A percentile compares a stretch with the other conserved stretches of the same genome.
phyloP scores from a whole-genome alignment of 257 asterid genomes.

The Solanum commersonii region DNA sequence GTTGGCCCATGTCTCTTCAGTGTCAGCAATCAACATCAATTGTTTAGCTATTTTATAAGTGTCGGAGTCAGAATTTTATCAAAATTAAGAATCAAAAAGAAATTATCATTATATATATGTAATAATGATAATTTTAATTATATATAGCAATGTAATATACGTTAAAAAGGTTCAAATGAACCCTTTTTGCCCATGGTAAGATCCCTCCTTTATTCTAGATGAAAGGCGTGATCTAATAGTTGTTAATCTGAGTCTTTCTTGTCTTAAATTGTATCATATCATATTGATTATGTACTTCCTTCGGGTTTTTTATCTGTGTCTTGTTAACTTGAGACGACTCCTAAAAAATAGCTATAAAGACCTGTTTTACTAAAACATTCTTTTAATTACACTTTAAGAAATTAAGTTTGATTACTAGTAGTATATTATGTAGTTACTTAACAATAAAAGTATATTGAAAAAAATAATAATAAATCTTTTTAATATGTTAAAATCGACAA shows the following conservation, averaged over 20 bases:
- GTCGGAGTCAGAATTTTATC: not conserved
- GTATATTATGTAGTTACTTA: not conserved
- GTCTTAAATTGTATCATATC: not conserved
- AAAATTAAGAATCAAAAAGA: too few species aligned
- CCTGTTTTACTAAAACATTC: not conserved
- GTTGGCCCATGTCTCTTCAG: not conserved
- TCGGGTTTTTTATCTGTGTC: rapidly evolving
- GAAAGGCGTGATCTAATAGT: not conserved
- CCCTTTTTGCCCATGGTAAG: too few species aligned
- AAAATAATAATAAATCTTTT: not conserved
- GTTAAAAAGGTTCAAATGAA: too few species aligned
- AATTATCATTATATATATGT: too few species aligned
- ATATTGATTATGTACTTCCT: not conserved
- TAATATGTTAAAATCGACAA: not conserved
- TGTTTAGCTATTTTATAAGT: not conserved
- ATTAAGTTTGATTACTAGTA: not conserved
- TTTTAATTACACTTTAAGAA: not conserved
- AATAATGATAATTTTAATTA: too few species aligned
- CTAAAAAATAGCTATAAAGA: not conserved
- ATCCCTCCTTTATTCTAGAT: not conserved
- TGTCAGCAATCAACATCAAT: not conserved
- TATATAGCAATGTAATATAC: too few species aligned
- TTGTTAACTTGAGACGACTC: rapidly evolving
- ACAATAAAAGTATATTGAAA: not conserved
- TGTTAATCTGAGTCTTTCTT: not conserved